These are phyloP conservation scores for Diaporthe citriasiana DNA, from an alignment of 2,329 filamentous ascomycete genomes.

Conservation along the genomic window DNA sequence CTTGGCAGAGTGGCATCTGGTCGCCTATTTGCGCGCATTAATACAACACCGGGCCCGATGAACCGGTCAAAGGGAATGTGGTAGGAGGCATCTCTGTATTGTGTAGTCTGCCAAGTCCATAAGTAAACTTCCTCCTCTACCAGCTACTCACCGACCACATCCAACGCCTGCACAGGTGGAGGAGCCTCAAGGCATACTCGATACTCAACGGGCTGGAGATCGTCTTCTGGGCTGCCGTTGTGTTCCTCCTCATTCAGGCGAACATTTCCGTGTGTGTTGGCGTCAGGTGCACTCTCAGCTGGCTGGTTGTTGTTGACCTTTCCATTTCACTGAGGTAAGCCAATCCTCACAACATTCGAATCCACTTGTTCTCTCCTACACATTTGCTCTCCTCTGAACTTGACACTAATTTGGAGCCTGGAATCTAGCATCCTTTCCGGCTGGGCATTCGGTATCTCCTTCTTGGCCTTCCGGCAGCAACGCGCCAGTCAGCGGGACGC, in stretches of 20 bases:
- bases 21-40: neutral
- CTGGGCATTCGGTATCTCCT: constrained; percentile 22
- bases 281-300: constrained; percentile 43
- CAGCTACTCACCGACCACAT: constrained; percentile 56
- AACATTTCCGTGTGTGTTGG: constrained; percentile 43
- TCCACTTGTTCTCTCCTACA: neutral
- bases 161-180: constrained; percentile 52
- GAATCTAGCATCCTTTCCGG: neutral
- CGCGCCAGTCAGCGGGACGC: neutral
- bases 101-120: constrained; percentile 55
- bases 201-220: constrained; percentile 58
- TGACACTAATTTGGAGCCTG: neutral
- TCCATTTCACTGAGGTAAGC: constrained; percentile 39
- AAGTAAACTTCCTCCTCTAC: constrained; percentile 56
- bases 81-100: too few species aligned
- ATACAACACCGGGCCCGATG: neutral
- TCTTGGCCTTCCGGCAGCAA: neutral
- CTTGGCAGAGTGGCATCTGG: neutral
- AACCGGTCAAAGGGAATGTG: neutral
- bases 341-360: neutral
- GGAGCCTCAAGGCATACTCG: constrained; percentile 56
- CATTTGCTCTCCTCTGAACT: neutral
- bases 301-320: constrained; percentile 36
- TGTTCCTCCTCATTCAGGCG: constrained; percentile 49
- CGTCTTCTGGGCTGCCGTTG: constrained; percentile 57